Conservation (phyloP, 768 basidiomycete genomes). For the Tremella yokohamensis region DNA sequence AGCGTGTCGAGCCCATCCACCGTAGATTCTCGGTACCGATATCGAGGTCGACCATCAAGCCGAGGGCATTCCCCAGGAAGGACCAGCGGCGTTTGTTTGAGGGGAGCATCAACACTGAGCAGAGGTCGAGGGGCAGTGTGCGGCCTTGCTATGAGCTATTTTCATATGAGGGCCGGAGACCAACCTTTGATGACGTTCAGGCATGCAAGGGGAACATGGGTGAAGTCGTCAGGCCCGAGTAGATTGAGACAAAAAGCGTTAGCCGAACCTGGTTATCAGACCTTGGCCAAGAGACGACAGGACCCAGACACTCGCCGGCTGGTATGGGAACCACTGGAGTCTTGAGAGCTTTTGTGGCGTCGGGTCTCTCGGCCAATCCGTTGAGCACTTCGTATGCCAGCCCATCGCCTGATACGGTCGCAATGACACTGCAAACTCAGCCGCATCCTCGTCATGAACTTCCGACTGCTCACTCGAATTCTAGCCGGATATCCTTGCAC, state of each 20-base stretch:
- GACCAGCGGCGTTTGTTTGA: conserved; percentile 27
- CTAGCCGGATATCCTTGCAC: conserved; percentile 27
- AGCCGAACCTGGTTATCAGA: conserved; percentile 39
- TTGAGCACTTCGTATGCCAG: conserved; percentile 50
- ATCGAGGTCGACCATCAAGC: conserved; percentile 46
- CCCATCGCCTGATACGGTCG: conserved; percentile 50
- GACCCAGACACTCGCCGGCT: conserved; percentile 34
- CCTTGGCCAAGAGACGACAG: not conserved
- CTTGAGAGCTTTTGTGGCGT: conserved; percentile 45
- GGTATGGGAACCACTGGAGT: conserved; percentile 50
- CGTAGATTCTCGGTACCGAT: conserved; percentile 49
- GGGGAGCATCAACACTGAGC: conserved; percentile 42
- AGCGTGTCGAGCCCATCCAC: conserved; percentile 51
- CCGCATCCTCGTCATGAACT: not conserved
- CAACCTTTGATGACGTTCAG: conserved; percentile 51
- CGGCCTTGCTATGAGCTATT: conserved; percentile 19
- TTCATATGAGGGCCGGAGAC: not conserved
- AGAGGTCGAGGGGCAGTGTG: conserved; percentile 44
- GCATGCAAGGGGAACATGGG: conserved; percentile 44
- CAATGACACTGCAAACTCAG: conserved; percentile 38
- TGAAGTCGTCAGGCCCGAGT: conserved; percentile 46
- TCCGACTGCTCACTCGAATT: conserved; percentile 40
- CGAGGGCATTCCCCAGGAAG: conserved; percentile 44
- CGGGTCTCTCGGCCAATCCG: conserved; percentile 44
- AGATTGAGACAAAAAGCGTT: conserved; percentile 47